Base-by-base conservation (phyloP, 192 early-diverging fungal species). In the Entomortierella parvispora region DNA sequence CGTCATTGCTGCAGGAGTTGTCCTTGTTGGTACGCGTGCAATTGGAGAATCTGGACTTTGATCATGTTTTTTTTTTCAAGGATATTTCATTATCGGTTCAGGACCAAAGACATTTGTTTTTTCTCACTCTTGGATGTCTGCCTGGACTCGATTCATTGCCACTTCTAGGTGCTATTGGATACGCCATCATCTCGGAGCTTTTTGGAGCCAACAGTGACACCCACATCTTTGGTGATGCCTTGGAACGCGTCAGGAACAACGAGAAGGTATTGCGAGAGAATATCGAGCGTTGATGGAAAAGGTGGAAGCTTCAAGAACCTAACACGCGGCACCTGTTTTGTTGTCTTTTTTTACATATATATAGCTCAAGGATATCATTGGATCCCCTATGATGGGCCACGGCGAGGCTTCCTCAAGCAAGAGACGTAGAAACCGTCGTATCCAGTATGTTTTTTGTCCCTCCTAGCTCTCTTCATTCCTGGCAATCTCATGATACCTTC, bases 191-290 rank as follows among this genome's bases (percentile, higher is more conserved):
- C 26, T 71, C 77, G 1, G 86, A 88, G 46, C 50, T 88, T 8
- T 83, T 86, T 62, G 72, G 83, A 50, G 62, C 84, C 46, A 79
- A 84, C 64, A 83, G 84, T 50, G 71, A 80, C 4, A 86, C 85
- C 1, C 78, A 75, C 58, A 69, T 88, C 40, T 88, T 86, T 63
- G 80, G 69, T n/a, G 83, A 86, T 22, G 80, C 84, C 46, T 58
- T 88, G 58, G 83, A 88, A 50, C 78, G 75, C 25, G 79, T 82
- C 54, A 59, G 81, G 34, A 68, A 61, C 37, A 63, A 88, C 48
- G 69, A 81, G 29, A 68, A 83, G 59, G 71, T 81, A 65, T 26
- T 4, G 8, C 10, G 48, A 23, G 31, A n/a, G n/a, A n/a, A n/a
- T n/a, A n/a, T n/a, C n/a, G n/a, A n/a, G n/a, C n/a, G n/a, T n/a